Conservation (phyloP, 768 basidiomycete genomes). For the Suillus clintonianus region DNA sequence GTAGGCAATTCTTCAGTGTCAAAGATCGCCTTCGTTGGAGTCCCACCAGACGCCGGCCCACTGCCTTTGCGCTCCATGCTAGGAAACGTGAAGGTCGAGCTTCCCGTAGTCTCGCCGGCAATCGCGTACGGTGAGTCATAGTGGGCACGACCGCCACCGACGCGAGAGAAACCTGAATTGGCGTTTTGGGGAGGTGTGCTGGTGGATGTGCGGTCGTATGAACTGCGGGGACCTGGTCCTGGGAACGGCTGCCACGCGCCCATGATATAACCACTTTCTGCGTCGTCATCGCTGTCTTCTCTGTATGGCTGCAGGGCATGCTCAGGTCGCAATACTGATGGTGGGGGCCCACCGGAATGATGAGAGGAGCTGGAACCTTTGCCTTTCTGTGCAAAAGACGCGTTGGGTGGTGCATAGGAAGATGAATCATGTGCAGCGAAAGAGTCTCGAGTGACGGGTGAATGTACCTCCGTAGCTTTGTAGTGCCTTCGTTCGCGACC, state of each 20-base stretch:
- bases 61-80: constrained; percentile 51
- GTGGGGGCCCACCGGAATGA: constrained; percentile 55
- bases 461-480: constrained; percentile 23
- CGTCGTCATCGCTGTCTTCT: constrained; percentile 76
- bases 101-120: constrained; percentile 34
- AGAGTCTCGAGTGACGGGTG: constrained; percentile 20
- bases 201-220: constrained; percentile 27
- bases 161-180: constrained; percentile 75
- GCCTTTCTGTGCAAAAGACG: constrained; percentile 29
- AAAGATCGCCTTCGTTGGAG: constrained; percentile 24
- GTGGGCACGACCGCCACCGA: constrained; percentile 87
- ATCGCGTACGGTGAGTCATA: constrained; percentile 87
- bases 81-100: constrained; percentile 68
- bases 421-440: constrained; percentile 41
- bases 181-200: constrained; percentile 30
- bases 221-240: constrained; percentile 30
- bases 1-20: constrained; percentile 48
- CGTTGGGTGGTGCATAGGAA: constrained; percentile 49
- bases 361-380: constrained; percentile 34
- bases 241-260: constrained; percentile 88
- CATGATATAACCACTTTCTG: constrained; percentile 83
- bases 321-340: constrained; percentile 77
- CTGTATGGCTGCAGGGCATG: constrained; percentile 74
- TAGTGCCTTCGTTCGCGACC: constrained; percentile 22
- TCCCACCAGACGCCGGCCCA: constrained; percentile 16